Percentiles rank a stretch among this genome's conserved stretches.
phyloP scores from a whole-genome alignment of 345 rosid genomes.

The Rhodamnia rubescens region DNA sequence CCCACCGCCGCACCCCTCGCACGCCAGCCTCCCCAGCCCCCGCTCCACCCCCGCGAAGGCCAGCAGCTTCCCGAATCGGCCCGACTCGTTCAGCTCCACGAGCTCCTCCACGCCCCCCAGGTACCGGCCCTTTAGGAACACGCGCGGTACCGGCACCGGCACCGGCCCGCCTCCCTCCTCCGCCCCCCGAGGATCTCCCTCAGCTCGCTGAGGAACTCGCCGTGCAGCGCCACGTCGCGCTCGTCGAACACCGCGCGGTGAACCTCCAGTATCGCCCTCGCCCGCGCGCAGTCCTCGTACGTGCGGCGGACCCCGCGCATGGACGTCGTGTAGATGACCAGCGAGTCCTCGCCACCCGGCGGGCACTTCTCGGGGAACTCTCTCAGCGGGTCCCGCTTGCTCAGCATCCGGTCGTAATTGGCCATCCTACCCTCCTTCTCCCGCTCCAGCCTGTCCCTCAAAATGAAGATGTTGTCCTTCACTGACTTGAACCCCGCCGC shows the following conservation, averaged over 20 bases:
- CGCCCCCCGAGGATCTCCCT: constrained; percentile 43
- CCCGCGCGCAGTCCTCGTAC: constrained; percentile 55
- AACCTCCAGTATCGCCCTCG: constrained; percentile 36
- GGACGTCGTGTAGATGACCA: constrained; percentile 87
- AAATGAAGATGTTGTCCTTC: constrained; percentile 59
- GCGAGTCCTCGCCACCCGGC: constrained; percentile 48
- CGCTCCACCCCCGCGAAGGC: constrained; percentile 51
- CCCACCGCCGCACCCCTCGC: constrained; percentile 87
- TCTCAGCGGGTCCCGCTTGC: constrained; percentile 58
- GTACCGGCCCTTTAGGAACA: constrained; percentile 77
- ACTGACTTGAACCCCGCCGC: constrained; percentile 26
- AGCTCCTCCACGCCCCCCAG: constrained; percentile 74
- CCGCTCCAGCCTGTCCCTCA: constrained; percentile 48
- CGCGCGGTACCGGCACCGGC: constrained; percentile 36
- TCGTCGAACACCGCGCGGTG: constrained; percentile 66
- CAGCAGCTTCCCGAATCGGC: constrained; percentile 55
- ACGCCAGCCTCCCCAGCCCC: constrained; percentile 57
- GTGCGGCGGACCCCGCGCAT: constrained; percentile 78
- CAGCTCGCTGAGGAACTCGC: constrained; percentile 54
- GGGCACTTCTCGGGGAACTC: constrained; percentile 74
- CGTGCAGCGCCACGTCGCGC: constrained; percentile 82
- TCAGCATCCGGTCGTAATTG: constrained; percentile 12
- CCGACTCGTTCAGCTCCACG: constrained; percentile 58
- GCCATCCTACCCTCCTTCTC: constrained; percentile 61
- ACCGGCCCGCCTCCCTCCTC: constrained; percentile 8